Evolutionary conservation across 192 early-diverging fungal species (phyloP).

Genomic region (Podila epigama): DNA sequence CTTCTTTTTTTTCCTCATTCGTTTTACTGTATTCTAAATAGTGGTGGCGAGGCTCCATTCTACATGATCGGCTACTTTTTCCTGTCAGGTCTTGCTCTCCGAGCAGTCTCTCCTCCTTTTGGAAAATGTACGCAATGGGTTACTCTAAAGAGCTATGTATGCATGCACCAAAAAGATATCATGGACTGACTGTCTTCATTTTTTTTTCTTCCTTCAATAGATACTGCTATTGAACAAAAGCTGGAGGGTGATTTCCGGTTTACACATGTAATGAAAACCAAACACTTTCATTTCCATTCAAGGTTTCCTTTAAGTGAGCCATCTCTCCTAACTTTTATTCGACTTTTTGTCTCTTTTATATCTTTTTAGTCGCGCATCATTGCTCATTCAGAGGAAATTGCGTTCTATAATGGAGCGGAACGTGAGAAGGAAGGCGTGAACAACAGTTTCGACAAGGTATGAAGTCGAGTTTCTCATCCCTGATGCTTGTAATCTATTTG

Average conservation of each 20-base stretch:
- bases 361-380: slow-evolving; percentile 78
- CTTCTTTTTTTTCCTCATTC: neutral
- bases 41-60: slow-evolving; percentile 61
- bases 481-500: too few relatives aligned
- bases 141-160: neutral
- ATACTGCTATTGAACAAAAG: slow-evolving; percentile 79
- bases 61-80: slow-evolving; percentile 68
- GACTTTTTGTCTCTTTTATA: too few relatives aligned
- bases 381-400: slow-evolving; percentile 85
- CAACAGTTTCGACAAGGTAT: slow-evolving; percentile 65
- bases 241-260: slow-evolving; percentile 84
- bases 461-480: neutral
- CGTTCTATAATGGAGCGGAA: slow-evolving; percentile 74
- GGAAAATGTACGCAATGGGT: slow-evolving; percentile 64
- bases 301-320: too few relatives aligned
- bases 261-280: slow-evolving; percentile 60
- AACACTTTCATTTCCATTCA: too few relatives aligned
- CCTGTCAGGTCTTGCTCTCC: slow-evolving; percentile 68
- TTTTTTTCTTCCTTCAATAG: slow-evolving; percentile 27
- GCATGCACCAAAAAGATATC: neutral
- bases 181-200: neutral
- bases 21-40: neutral
- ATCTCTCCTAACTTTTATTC: neutral
- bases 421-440: slow-evolving; percentile 75
- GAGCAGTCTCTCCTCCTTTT: slow-evolving; percentile 81